phyloP scores from a whole-genome alignment of 805 yeast genomes.

The Cyberlindnera mycetangii region DNA sequence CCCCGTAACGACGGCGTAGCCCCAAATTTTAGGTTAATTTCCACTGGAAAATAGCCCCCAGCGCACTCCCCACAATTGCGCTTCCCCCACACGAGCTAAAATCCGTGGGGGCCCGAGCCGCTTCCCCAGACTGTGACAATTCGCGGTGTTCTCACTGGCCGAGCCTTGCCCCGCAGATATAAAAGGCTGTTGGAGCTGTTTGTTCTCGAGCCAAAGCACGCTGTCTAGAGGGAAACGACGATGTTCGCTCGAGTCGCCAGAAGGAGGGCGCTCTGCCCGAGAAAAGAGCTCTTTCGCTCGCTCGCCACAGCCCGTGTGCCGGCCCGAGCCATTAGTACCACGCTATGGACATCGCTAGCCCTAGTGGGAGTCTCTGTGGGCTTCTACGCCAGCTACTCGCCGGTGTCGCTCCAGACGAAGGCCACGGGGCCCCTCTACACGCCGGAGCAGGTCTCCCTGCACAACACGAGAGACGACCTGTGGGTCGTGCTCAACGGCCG shows the following conservation, averaged over 20 bases:
- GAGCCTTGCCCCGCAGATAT: not conserved
- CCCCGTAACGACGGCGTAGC: no score
- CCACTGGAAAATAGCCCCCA: no score
- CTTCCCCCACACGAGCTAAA: no score
- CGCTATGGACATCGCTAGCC: not conserved
- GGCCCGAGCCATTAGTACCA: not conserved
- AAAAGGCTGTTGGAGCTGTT: not conserved
- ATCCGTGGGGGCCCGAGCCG: not conserved
- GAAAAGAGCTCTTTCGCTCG: not conserved
- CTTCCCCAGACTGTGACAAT: not conserved
- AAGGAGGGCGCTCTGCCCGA: not conserved
- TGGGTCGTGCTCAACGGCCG: conserved; percentile 85
- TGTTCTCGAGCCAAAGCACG: not conserved
- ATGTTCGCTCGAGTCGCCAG: not conserved
- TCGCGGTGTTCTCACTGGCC: not conserved
- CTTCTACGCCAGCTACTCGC: not conserved
- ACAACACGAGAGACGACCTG: conserved; percentile 55
- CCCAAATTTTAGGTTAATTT: no score
- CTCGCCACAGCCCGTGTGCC: not conserved
- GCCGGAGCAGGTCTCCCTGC: conserved; percentile 28
- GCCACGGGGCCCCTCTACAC: conserved; percentile 13
- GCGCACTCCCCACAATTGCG: no score
- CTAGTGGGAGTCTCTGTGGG: not conserved
- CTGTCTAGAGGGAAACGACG: not conserved
- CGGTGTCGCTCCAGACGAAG: not conserved